Conservation (phyloP, 2,329 filamentous ascomycete genomes). For the Penicillium sp. region DNA sequence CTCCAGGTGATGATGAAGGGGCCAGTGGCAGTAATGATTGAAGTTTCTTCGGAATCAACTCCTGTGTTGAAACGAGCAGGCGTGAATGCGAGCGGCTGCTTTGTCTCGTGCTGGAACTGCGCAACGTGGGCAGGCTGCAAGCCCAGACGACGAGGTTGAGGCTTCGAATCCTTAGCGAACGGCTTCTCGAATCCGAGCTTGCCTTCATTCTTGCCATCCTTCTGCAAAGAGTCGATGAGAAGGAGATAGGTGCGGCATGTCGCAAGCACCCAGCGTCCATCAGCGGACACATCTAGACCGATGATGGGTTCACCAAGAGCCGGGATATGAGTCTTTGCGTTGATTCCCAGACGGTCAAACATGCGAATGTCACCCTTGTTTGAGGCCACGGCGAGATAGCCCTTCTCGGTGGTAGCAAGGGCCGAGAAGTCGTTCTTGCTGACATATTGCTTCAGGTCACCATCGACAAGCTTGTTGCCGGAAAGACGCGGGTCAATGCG, state of each 20-base stretch:
- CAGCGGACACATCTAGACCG: constrained; percentile 89
- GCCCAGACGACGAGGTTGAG: constrained; percentile 83
- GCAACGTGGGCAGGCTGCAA: constrained; percentile 90
- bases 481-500: constrained; percentile 86
- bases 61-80: constrained; percentile 92
- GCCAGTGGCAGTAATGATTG: constrained; percentile 93
- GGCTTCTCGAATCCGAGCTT: constrained; percentile 96
- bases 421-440: constrained; percentile 98
- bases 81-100: constrained; percentile 80
- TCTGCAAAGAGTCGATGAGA: constrained; percentile 86
- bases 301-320: constrained; percentile 93
- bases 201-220: constrained; percentile 91
- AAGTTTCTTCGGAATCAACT: constrained; percentile 75
- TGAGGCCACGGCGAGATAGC: constrained; percentile 92
- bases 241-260: constrained; percentile 94
- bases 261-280: constrained; percentile 91
- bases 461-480: constrained; percentile 88
- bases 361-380: constrained; percentile 97
- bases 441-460: constrained; percentile 89
- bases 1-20: constrained; percentile 98
- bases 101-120: constrained; percentile 96
- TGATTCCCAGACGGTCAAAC: constrained; percentile 93
- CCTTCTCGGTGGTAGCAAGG: constrained; percentile 90
- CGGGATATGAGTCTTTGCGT: constrained; percentile 94
- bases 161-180: constrained; percentile 89